phyloP scores from a whole-genome alignment of 2,329 filamentous ascomycete species.

The Penicillium italicum region DNA sequence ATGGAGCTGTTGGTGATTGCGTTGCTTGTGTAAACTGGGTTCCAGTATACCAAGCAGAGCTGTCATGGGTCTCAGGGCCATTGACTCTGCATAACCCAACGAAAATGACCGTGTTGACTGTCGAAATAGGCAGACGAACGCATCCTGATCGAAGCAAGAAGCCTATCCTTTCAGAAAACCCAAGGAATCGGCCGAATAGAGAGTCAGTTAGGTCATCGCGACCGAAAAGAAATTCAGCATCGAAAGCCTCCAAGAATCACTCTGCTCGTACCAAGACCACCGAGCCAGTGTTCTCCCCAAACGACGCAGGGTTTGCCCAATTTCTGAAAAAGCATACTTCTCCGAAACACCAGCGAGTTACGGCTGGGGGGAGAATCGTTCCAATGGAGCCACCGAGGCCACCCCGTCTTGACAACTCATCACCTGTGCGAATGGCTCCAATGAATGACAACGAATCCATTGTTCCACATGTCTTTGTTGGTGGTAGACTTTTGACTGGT shows the following conservation, averaged over 20 bases:
- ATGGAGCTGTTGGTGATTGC: neutral
- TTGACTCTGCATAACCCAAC: neutral
- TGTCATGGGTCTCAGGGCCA: neutral
- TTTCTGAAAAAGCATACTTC: slow-evolving; percentile 49
- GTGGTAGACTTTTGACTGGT: neutral
- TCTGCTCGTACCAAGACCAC: neutral
- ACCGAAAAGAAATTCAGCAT: neutral
- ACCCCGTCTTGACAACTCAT: neutral
- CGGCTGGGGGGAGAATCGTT: slow-evolving; percentile 48
- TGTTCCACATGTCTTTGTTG: neutral
- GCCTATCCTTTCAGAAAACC: slow-evolving; percentile 4
- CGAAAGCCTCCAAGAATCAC: neutral
- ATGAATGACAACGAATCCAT: neutral
- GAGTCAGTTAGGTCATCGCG: slow-evolving; percentile 22
- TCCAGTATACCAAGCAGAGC: neutral
- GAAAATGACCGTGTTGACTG: slow-evolving; percentile 3
- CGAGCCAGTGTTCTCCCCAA: slow-evolving; percentile 17
- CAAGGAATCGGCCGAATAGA: slow-evolving; percentile 16
- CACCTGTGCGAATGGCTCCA: neutral
- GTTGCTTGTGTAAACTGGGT: neutral
- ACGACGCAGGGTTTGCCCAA: slow-evolving; percentile 43
- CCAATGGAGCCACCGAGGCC: slow-evolving; percentile 40
- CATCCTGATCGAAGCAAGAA: neutral
- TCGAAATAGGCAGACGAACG: slow-evolving; percentile 10
- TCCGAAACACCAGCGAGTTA: slow-evolving; percentile 49